These are phyloP conservation scores for Beauveria scarabaeidicola DNA, from an alignment of 2,329 filamentous ascomycete species.

Conservation along the genomic window DNA sequence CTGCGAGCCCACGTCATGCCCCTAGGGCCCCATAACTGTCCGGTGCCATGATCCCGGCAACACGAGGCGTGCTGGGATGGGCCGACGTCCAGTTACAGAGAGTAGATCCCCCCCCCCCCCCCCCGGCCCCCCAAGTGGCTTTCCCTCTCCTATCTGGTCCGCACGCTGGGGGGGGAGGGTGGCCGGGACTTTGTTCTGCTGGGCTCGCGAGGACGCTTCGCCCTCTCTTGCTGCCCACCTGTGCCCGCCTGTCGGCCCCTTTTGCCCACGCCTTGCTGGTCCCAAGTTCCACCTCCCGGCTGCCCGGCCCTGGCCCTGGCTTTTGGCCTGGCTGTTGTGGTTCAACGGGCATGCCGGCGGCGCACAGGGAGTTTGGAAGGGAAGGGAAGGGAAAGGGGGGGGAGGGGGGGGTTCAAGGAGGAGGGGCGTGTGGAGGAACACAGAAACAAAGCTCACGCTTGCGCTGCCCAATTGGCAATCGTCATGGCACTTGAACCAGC, in stretches of 20 bases:
- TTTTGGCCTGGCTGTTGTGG: no score
- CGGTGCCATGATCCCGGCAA: constrained; percentile 8
- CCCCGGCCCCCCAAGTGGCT: background rate
- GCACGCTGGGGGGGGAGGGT: background rate
- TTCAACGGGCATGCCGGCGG: background rate
- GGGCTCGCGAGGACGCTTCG: background rate
- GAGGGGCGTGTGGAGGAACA: constrained; percentile 5
- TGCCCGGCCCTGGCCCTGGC: constrained; percentile 4
- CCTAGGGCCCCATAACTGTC: background rate
- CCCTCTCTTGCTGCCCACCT: background rate
- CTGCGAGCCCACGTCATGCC: constrained; percentile 1
- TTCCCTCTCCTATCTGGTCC: background rate
- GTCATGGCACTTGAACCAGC: constrained; percentile 2
- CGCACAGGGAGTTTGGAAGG: background rate
- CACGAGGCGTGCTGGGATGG: constrained; percentile 8
- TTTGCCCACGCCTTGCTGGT: background rate
- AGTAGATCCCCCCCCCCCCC: background rate
- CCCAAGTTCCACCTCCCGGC: constrained; percentile 5
- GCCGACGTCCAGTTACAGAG: constrained; percentile 2
- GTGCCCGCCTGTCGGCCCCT: background rate
- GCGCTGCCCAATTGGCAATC: constrained; percentile 10
- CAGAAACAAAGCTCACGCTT: constrained; percentile 8
- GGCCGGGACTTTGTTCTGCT: background rate
- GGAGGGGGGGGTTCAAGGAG: background rate
- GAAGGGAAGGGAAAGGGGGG: no score